Evolutionary conservation across 306 rosid species (phyloP).

Genomic region (Hylodesmum podocarpum): DNA sequence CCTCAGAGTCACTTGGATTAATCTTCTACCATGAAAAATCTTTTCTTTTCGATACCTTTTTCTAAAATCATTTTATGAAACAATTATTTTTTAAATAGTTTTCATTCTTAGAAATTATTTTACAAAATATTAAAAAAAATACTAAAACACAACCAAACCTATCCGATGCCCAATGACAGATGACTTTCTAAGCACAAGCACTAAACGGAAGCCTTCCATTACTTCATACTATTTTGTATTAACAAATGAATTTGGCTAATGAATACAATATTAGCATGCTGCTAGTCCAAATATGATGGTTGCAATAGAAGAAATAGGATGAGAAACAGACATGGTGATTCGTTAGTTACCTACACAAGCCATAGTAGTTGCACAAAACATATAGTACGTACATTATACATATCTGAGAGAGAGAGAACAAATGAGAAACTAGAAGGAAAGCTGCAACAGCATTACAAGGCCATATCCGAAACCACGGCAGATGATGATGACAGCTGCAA

Average conservation of each 20-base stretch:
- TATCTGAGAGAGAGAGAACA: not conserved
- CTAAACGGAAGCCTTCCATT: no score
- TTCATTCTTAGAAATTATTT: no score
- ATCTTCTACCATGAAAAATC: no score
- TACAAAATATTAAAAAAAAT: no score
- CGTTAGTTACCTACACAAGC: not conserved
- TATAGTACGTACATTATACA: not conserved
- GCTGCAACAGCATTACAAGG: slow-evolving; percentile 13
- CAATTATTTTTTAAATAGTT: no score
- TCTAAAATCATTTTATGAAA: no score
- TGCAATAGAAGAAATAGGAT: not conserved
- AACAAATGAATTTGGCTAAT: not conserved
- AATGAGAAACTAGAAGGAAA: slow-evolving; percentile 7
- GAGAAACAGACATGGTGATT: not conserved
- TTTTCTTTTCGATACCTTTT: no score
- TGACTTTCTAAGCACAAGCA: no score
- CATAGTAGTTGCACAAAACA: not conserved
- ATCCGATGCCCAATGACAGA: no score
- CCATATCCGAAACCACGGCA: not conserved
- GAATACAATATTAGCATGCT: not conserved
- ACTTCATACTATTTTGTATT: no score
- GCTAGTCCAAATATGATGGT: not conserved
- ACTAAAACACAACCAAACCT: no score
- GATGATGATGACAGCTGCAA: slow-evolving; percentile 12
- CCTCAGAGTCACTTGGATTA: no score